Evolutionary conservation across 192 early-diverging fungal genomes (phyloP), one percentile per base, ranked within the genome.

Genomic region (Dimargaris verticillata): DNA sequence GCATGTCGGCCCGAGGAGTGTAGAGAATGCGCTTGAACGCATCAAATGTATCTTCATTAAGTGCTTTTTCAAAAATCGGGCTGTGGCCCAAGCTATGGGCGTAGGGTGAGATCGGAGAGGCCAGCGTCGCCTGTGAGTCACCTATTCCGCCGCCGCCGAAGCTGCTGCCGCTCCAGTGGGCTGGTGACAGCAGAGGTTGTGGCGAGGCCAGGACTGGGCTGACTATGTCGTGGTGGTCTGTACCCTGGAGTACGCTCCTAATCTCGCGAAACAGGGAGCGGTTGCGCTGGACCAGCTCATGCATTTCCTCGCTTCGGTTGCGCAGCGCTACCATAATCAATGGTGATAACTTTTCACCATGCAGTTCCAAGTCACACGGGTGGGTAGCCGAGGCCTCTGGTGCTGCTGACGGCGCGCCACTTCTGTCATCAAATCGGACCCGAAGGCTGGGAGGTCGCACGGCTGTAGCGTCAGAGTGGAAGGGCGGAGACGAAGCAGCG

Each of bases 251-350:
- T 13, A 59, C 42, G 17, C 33, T 42, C 33, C 57, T 28, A 9
- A 59, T 59, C n/a, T 15, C 14, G 20, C n/a, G 20, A 20, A 59
- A 59, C 26, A 59, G n/a, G 41, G 57, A 20, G 5, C 17, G 26
- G 57, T 59, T 59, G 17, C n/a, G 33, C 20, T 44, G 28, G n/a
- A 59, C 57, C 24, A 59, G n/a, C 5, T 59, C 57, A 11, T 38
- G 57, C 57, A 59, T 59, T 43, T 59, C 57, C 10, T 43, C 38
- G n/a, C 33, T 17, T 38, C 57, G 57, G 38, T 59, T 33, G n/a
- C 5, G 43, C n/a, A 59, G 57, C n/a, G 57, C 57, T 38, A 59
- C 57, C 57, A 43, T 43, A 44, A 59, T 59, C 33, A 17, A 42
- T 18, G 20, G 14, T 18, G 57, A 59, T 3, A 59, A 28, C n/a